Base-by-base conservation (phyloP, 257 asterid genomes). In the Euphrasia confusa region DNA sequence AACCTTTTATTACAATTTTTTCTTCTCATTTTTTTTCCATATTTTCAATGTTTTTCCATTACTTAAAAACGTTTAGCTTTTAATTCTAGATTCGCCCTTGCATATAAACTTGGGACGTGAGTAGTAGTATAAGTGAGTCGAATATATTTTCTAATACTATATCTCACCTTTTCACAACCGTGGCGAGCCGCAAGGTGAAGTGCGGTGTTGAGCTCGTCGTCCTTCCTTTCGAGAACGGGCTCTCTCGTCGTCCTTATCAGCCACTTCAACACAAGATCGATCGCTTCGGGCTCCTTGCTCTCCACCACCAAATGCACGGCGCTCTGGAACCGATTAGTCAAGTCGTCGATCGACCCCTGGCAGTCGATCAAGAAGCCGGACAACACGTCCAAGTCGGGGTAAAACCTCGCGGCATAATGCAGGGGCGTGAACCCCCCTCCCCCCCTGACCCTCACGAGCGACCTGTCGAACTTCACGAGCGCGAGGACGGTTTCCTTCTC, bases 361-460 rank as follows among this genome's bases (percentile, higher is more conserved):
- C 72, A 66, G 0, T 45, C 53, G 0, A 17, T 17, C 24, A 67
- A 1, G 2, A 72, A 47, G 0, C 57, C 8, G 0, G 49, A 45
- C 7, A 66, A 4, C 0, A 72, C 65, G 14, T 66, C 55, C 48
- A 61, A 2, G n/a, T 11, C 24, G 3, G 62, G 11, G 14, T 30
- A 14, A 12, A 3, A 4, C 27, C 42, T 37, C 1, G 44, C 77
- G 0, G 68, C 69, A 4, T 7, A 62, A 12, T 61, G 77, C 49
- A 72, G 37, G 7, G 77, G 72, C 7, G 77, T 72, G 0, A 30
- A 52, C 27, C 77, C 77, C 33, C 59, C 2, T 11, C 5, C 17
- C 3, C 77, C 82, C 12, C 50, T 63, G 17, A 73, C 67, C 0
- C 77, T 69, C 10, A 70, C 58, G 8, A 74, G 74, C 8, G 69